Percentiles rank a stretch among this genome's conserved stretches.
phyloP scores from a whole-genome alignment of 2,329 filamentous ascomycete genomes.

The Harringtonia aguacate region DNA sequence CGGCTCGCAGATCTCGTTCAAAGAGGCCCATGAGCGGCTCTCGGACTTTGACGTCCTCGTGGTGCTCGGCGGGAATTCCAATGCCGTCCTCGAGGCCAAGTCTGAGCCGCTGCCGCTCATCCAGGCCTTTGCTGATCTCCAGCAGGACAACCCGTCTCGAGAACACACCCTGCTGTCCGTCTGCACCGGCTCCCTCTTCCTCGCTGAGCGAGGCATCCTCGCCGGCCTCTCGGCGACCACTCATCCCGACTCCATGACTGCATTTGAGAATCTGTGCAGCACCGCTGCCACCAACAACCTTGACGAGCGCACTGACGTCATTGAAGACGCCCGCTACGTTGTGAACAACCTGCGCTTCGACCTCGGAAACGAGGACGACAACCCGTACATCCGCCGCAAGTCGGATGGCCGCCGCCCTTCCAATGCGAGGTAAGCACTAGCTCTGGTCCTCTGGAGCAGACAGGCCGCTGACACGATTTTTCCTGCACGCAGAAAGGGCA shows the following conservation, averaged over 20 bases:
- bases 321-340: slow-evolving; percentile 72
- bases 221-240: slow-evolving; percentile 72
- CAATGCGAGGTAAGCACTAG: slow-evolving; percentile 42
- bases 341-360: slow-evolving; percentile 89
- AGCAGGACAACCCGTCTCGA: slow-evolving; percentile 66
- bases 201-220: slow-evolving; percentile 67
- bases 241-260: slow-evolving; percentile 70
- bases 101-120: slow-evolving; percentile 61
- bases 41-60: slow-evolving; percentile 72
- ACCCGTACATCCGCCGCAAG: slow-evolving; percentile 72
- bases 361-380: slow-evolving; percentile 69
- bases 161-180: slow-evolving; percentile 75
- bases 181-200: slow-evolving; percentile 69
- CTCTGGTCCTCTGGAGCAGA: too few relatives aligned
- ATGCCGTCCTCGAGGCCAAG: slow-evolving; percentile 55
- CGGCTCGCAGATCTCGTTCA: slow-evolving; percentile 65
- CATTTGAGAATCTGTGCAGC: slow-evolving; percentile 72
- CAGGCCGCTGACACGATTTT: too few relatives aligned
- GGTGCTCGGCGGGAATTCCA: slow-evolving; percentile 60
- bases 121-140: slow-evolving; percentile 65
- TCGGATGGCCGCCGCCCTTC: slow-evolving; percentile 53
- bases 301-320: slow-evolving; percentile 69
- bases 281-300: slow-evolving; percentile 59
- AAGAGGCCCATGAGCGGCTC: slow-evolving; percentile 64
- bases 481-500: slow-evolving; percentile 61